These are phyloP conservation scores for Hypoxylon fuscum DNA, from an alignment of 495 filamentous ascomycete genomes.

Conservation along the genomic window DNA sequence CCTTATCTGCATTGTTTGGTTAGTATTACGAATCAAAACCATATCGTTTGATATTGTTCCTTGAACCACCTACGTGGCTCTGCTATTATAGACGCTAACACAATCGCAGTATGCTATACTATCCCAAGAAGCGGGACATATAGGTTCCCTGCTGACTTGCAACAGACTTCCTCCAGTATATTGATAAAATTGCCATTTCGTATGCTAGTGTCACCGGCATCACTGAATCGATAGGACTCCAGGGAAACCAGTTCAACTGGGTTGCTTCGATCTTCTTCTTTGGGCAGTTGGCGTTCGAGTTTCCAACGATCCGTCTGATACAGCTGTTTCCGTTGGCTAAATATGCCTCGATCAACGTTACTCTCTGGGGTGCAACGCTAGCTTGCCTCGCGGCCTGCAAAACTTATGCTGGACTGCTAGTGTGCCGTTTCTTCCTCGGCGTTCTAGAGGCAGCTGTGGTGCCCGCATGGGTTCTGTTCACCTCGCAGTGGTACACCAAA, in stretches of 20 bases:
- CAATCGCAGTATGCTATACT: slow-evolving; percentile 5
- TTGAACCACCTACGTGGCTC: neutral
- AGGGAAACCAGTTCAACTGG: slow-evolving; percentile 42
- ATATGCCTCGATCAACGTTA: slow-evolving; percentile 63
- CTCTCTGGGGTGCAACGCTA: slow-evolving; percentile 66
- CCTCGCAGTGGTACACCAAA: slow-evolving; percentile 70
- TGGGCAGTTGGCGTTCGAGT: slow-evolving; percentile 70
- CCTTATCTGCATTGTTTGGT: slow-evolving; percentile 64
- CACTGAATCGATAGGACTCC: slow-evolving; percentile 43
- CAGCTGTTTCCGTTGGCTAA: slow-evolving; percentile 68
- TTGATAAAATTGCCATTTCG: slow-evolving; percentile 71
- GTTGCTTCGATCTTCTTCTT: slow-evolving; percentile 65
- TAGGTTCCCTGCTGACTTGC: slow-evolving; percentile 2
- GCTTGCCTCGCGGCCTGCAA: slow-evolving; percentile 60
- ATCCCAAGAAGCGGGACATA: neutral
- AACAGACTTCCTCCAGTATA: slow-evolving; percentile 67
- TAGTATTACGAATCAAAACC: neutral
- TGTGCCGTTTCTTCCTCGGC: slow-evolving; percentile 68
- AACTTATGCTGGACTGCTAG: slow-evolving; percentile 57
- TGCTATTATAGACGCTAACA: slow-evolving; percentile 4
- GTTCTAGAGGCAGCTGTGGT: slow-evolving; percentile 69
- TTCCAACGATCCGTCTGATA: slow-evolving; percentile 67
- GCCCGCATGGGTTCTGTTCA: slow-evolving; percentile 69
- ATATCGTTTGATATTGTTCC: too few relatives aligned
- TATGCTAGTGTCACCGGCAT: slow-evolving; percentile 72